Conservation (phyloP, 306 rosid species). For the Clitoria ternatea region DNA sequence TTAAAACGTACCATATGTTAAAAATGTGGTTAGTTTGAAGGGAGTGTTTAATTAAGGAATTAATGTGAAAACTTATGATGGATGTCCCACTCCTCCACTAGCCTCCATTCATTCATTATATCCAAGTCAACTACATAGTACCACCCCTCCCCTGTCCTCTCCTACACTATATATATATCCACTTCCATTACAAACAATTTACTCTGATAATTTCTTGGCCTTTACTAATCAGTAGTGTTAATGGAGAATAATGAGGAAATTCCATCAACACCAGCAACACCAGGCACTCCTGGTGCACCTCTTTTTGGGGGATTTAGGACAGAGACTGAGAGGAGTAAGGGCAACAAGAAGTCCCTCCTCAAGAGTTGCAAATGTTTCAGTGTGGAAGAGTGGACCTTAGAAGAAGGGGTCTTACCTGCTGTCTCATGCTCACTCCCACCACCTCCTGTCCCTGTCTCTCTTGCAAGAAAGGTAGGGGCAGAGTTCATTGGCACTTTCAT, state of each 20-base stretch:
- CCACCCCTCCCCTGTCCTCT: too few relatives aligned
- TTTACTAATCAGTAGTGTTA: background rate
- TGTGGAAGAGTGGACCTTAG: constrained; percentile 53
- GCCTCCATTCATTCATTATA: too few relatives aligned
- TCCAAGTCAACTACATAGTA: too few relatives aligned
- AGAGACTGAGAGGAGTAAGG: too few relatives aligned
- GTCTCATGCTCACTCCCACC: constrained; percentile 60
- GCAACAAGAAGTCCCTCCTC: constrained; percentile 46
- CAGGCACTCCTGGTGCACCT: constrained; percentile 76
- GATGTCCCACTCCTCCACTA: too few relatives aligned
- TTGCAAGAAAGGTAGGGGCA: constrained; percentile 87
- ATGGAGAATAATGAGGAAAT: constrained; percentile 46
- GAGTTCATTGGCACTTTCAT: constrained; percentile 82
- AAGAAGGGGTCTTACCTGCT: constrained; percentile 60
- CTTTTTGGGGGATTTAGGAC: constrained; percentile 73
- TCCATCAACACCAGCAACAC: constrained; percentile 67
- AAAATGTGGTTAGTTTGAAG: too few relatives aligned
- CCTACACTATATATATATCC: too few relatives aligned
- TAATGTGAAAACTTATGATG: too few relatives aligned
- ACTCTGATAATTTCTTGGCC: too few relatives aligned
- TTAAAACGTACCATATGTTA: too few relatives aligned
- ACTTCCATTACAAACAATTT: too few relatives aligned
- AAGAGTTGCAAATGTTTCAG: constrained; percentile 52
- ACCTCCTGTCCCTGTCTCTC: constrained; percentile 63
- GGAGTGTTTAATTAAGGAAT: too few relatives aligned